These are phyloP conservation scores for Sporobolus alterniflorus DNA, from an alignment of 202 grass and related monocot genomes.

Conservation along the genomic window DNA sequence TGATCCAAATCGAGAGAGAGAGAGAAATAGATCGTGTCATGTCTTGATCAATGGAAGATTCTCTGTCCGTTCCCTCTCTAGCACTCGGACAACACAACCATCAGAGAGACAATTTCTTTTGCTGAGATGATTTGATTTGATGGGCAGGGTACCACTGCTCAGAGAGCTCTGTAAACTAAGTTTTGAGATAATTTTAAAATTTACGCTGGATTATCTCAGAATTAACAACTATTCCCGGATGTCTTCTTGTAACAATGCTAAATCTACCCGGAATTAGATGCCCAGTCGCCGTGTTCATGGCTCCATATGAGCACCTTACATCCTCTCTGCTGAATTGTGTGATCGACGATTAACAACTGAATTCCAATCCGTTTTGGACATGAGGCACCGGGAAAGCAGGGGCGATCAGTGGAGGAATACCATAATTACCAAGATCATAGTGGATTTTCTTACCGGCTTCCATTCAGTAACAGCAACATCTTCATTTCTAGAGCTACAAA, in stretches of 20 bases:
- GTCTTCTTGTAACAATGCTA: constrained; percentile 7
- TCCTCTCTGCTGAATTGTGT: background rate
- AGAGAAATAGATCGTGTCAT: constrained; percentile 14
- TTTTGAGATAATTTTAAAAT: constrained; percentile 18
- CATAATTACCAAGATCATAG: constrained; percentile 43
- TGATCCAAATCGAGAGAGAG: background rate
- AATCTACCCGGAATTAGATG: constrained; percentile 17
- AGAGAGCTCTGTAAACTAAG: constrained; percentile 22
- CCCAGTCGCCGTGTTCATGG: constrained; percentile 4
- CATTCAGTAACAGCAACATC: constrained; percentile 27
- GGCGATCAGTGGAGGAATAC: constrained; percentile 8
- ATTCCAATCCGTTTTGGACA: constrained; percentile 3
- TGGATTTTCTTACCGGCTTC: constrained; percentile 35
- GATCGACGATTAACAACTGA: background rate
- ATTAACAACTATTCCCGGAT: constrained; percentile 9
- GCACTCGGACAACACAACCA: constrained; percentile 34
- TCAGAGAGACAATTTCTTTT: constrained; percentile 35
- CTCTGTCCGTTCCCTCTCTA: constrained; percentile 37
- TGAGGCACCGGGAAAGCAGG: background rate
- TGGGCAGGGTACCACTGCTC: constrained; percentile 16
- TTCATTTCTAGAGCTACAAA: constrained; percentile 44
- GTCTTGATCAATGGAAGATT: constrained; percentile 53
- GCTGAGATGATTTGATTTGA: constrained; percentile 42
- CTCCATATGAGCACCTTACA: background rate
- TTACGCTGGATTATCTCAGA: constrained; percentile 12